Base-by-base conservation (phyloP, 257 asterid species). In the Avicennia marina region DNA sequence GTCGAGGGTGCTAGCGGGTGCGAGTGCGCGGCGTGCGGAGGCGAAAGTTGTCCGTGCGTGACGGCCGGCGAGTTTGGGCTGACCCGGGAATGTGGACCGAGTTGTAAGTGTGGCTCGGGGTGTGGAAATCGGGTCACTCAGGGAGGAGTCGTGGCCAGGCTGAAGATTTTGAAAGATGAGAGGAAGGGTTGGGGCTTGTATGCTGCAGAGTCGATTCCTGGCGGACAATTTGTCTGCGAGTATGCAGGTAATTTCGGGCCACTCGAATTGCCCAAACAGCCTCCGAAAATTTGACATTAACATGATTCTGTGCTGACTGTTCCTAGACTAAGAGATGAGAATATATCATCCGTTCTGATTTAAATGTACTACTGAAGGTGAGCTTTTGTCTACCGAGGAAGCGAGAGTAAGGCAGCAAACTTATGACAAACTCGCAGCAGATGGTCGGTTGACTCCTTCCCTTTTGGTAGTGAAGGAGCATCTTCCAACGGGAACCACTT, bases 381-480 rank as follows among this genome's bases (percentile, higher is more conserved):
- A 91, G 72, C 88, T 88, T 62, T 71, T 91, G 76, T 64, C 87
- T 2, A 88, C 93, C 25, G 68, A 78, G 64, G 95, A 79, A 75
- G 83, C 94, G 52, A 79, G 78, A 69, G 72, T 49, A 29, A 72
- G 96, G 67, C 96, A 75, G 59, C 68, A 50, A 47, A 58, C 58
- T 11, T 91, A 88, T 21, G 96, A 91, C 65, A 54, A 74, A 52
- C 63, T 54, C 56, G 47, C 82, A 64, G 50, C 76, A 50, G 64
- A 19, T 4, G 65, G 69, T 17, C 47, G 21, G 39, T 22, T 71
- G 43, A 58, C 76, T 15, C 90, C 90, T 19, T 87, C 96, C 3
- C 93, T 91, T 49, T 62, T 85, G 70, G 96, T 91, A 29, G 89
- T 85, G 69, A 87, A 71, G 71, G 96, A 88, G 69, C 90, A 91